Base-by-base conservation (phyloP, 2,329 filamentous ascomycete species). In the Sclerotinia spermophila region DNA sequence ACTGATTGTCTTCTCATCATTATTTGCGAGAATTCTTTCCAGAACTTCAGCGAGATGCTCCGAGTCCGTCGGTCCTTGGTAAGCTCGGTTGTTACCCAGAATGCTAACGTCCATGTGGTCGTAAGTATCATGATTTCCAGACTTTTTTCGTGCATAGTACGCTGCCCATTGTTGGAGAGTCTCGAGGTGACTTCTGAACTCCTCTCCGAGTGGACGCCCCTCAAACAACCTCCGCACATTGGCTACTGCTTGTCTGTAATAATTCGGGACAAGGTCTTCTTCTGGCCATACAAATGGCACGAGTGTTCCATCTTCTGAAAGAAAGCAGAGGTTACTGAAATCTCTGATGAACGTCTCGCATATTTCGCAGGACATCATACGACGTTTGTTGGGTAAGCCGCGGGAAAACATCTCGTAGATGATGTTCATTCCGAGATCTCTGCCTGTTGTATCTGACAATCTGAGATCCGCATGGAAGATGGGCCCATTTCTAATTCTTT, bases 361-460 rank as follows among this genome's bases (percentile, higher is more conserved):
- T 38, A 56, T 66, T 11, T 58, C 60, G 68, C 68, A 70, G 19
- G 48, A 27, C 33, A 58, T 55, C 30, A 21, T 70, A 1, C 19
- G 48, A 40, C 55, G 60, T n/a, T 66, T 27, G 30, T n/a, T 24
- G n/a, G 60, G 48, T 15, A 70, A 42, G 3, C 60, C 48, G 11
- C 42, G 60, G 35, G 44, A 66, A 27, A 70, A 70, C 21, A 65
- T 48, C 33, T 70, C 51, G 40, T 48, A 70, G 11, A 70, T 45
- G 10, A 48, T 40, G 17, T 70, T 42, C n/a, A 24, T 66, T 2
- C 60, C 51, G 7, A 66, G 40, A 8, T 58, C 35, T 30, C 38
- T 66, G 7, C 68, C 68, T 15, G 48, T 3, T 40, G 30, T 27
- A 45, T 70, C 68, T 7, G 45, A 62, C 27, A 24, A 15, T 19